A percentile compares a stretch with the other conserved stretches of the same genome.
phyloP scores from a whole-genome alignment of 371 early-diverging fungal species.

The Chytridiales sp. region DNA sequence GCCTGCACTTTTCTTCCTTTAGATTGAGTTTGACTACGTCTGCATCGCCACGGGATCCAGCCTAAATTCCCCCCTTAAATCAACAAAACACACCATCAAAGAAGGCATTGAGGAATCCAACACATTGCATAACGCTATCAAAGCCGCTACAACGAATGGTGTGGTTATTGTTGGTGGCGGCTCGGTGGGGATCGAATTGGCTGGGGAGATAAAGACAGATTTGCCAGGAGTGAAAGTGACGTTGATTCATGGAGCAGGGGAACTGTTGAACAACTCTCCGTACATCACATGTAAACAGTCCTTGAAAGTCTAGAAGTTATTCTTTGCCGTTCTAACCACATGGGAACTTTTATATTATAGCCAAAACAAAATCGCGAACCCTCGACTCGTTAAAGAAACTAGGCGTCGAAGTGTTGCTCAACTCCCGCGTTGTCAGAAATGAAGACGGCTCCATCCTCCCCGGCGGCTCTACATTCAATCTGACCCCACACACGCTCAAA shows the following conservation, averaged over 20 bases:
- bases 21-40: constrained; percentile 67
- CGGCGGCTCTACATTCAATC: constrained; percentile 18
- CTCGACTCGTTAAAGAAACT: constrained; percentile 50
- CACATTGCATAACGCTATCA: constrained; percentile 32
- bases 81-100: neutral
- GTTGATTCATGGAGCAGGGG: constrained; percentile 19
- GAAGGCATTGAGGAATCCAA: constrained; percentile 1
- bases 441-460: constrained; percentile 27
- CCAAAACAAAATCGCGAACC: neutral
- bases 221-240: constrained; percentile 23
- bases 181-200: constrained; percentile 48
- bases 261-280: constrained; percentile 15
- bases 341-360: no score
- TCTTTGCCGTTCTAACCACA: no score
- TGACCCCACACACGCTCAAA: constrained; percentile 12
- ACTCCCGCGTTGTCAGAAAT: constrained; percentile 50
- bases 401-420: constrained; percentile 63
- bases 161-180: constrained; percentile 59
- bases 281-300: no score
- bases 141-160: constrained; percentile 47
- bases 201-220: constrained; percentile 39
- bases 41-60: constrained; percentile 68
- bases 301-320: no score
- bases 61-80: constrained; percentile 16
- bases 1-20: no score